Percentiles rank a stretch among this genome's conserved stretches.
Evolutionary conservation across 148 eudicot genomes (phyloP).

Genomic region (Polygonum maritimum): DNA sequence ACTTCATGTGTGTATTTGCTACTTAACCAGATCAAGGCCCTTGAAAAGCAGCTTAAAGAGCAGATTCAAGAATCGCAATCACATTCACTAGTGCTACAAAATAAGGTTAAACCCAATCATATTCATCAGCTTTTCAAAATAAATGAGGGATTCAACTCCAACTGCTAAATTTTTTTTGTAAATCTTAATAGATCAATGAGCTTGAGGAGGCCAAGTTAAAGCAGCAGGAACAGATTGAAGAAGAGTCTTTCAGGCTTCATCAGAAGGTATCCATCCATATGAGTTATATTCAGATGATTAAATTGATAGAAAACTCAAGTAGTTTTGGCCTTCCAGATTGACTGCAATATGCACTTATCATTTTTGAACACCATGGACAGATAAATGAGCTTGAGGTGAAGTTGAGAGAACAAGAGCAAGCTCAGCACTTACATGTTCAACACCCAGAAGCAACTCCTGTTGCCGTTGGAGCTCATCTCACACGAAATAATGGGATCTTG

Average conservation of each 20-base stretch:
- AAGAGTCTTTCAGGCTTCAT: constrained; percentile 39
- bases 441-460: constrained; percentile 6
- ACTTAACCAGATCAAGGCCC: constrained; percentile 50
- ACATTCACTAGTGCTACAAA: constrained; percentile 38
- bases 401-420: constrained; percentile 1
- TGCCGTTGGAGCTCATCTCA: background rate
- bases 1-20: background rate
- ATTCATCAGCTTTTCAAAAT: constrained; percentile 13
- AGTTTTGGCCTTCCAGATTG: background rate
- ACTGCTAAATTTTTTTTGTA: background rate
- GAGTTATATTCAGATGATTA: background rate
- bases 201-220: constrained; percentile 59
- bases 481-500: background rate
- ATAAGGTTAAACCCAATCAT: constrained; percentile 57
- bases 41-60: constrained; percentile 66
- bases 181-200: constrained; percentile 47
- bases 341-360: background rate
- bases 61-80: constrained; percentile 48
- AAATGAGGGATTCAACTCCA: background rate
- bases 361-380: background rate
- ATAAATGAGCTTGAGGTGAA: constrained; percentile 5
- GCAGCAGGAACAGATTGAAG: constrained; percentile 32
- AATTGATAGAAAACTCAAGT: background rate
- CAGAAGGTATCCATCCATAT: constrained; percentile 37
- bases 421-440: background rate